phyloP scores from a whole-genome alignment of 768 basidiomycete species.

The Calocybe indica region DNA sequence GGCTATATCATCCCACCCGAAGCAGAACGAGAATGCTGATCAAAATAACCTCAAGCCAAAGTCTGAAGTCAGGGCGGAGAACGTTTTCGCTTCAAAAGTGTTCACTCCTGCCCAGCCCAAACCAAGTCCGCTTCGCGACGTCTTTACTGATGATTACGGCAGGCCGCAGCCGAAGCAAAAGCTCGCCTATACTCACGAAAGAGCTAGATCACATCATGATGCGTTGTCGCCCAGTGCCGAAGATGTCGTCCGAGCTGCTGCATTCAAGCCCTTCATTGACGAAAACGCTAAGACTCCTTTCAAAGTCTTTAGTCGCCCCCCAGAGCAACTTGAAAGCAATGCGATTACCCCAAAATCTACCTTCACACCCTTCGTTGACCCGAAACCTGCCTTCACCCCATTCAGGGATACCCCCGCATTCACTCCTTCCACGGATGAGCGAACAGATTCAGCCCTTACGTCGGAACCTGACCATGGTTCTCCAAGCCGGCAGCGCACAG shows the following conservation, averaged over 20 bases:
- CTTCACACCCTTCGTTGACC: constrained; percentile 34
- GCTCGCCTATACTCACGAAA: constrained; percentile 25
- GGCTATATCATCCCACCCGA: constrained; percentile 21
- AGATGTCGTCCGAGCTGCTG: constrained; percentile 14
- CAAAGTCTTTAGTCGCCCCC: constrained; percentile 76
- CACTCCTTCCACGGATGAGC: constrained; percentile 26
- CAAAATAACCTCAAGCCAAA: constrained; percentile 24
- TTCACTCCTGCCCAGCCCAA: constrained; percentile 54
- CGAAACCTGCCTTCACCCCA: constrained; percentile 33
- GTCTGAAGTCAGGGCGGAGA: constrained; percentile 29
- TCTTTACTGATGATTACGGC: constrained; percentile 38
- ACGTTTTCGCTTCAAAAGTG: constrained; percentile 50
- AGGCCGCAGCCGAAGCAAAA: constrained; percentile 30
- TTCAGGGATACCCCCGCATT: constrained; percentile 33
- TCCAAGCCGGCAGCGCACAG: background rate
- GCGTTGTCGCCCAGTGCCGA: constrained; percentile 13
- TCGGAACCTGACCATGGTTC: constrained; percentile 10
- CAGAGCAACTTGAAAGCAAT: constrained; percentile 36
- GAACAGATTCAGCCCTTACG: constrained; percentile 8
- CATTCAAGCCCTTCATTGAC: constrained; percentile 36
- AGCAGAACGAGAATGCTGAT: constrained; percentile 21
- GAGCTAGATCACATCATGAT: constrained; percentile 38
- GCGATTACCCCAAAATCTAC: constrained; percentile 24
- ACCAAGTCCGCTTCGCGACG: constrained; percentile 31
- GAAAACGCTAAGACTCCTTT: constrained; percentile 43